These are phyloP conservation scores for Cicer arietinum DNA, from an alignment of 306 rosid species.

Conservation along the genomic window DNA sequence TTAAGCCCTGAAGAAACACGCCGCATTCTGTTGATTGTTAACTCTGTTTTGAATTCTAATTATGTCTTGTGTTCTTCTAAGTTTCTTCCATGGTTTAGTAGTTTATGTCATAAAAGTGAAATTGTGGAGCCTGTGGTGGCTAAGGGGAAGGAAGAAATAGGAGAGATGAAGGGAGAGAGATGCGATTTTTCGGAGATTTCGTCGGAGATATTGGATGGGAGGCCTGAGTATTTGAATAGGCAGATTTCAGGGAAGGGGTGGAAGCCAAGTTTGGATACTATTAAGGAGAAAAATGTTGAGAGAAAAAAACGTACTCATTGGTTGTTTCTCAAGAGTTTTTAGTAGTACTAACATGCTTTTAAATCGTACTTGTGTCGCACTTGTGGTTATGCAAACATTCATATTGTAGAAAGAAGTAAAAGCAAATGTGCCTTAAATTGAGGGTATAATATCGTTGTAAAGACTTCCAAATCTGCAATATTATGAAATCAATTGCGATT, in stretches of 20 bases:
- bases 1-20: constrained; percentile 58
- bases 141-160: constrained; percentile 36
- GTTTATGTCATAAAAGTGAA: constrained; percentile 51
- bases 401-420: no score
- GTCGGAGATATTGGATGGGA: constrained; percentile 52
- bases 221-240: constrained; percentile 74
- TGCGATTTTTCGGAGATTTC: constrained; percentile 42
- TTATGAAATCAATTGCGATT: no score
- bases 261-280: constrained; percentile 91
- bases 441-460: rapidly evolving
- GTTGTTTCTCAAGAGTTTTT: constrained; percentile 53
- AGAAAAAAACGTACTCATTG: constrained; percentile 53
- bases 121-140: constrained; percentile 26
- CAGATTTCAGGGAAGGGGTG: constrained; percentile 76
- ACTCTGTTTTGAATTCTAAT: constrained; percentile 53
- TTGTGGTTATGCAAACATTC: no score
- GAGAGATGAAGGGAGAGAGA: constrained; percentile 37
- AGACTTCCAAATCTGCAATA: no score
- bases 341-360: background rate
- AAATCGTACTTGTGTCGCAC: no score
- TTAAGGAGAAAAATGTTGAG: constrained; percentile 71
- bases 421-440: no score
- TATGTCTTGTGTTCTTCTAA: constrained; percentile 47
- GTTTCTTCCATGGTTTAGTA: constrained; percentile 62
- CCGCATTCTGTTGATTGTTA: constrained; percentile 49